These are phyloP conservation scores for Leccinum subgranulosum DNA, from an alignment of 768 basidiomycete genomes.

Conservation along the genomic window DNA sequence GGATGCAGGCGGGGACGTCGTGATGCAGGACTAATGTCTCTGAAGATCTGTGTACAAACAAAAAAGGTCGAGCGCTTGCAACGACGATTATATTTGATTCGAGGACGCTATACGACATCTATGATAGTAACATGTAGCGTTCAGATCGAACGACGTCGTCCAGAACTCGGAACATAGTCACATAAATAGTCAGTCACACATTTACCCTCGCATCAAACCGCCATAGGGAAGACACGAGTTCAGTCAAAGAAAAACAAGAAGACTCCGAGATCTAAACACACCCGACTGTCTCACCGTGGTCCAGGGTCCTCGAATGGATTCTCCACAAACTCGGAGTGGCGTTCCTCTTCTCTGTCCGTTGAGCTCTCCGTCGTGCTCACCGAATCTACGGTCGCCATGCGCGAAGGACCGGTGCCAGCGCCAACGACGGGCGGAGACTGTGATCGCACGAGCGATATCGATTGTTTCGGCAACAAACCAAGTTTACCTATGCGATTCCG, in stretches of 20 bases:
- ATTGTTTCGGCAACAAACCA: constrained; percentile 70
- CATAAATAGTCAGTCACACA: background rate
- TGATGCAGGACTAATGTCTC: constrained; percentile 23
- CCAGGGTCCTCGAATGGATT: constrained; percentile 64
- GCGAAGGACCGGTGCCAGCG: background rate
- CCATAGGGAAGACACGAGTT: too few species aligned
- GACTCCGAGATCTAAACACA: background rate
- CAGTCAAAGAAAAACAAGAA: background rate
- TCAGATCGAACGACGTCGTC: background rate
- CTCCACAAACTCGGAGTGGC: constrained; percentile 64
- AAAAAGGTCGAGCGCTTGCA: background rate
- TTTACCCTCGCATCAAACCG: too few species aligned
- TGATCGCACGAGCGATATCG: constrained; percentile 52
- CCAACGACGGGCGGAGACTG: constrained; percentile 27
- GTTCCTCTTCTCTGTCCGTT: constrained; percentile 45
- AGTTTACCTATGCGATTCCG: constrained; percentile 47
- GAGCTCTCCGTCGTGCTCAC: constrained; percentile 22
- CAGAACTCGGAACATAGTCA: background rate
- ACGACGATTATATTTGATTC: background rate
- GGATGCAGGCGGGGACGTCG: constrained; percentile 17
- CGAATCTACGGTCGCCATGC: constrained; percentile 6
- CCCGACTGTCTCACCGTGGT: background rate
- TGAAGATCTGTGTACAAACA: background rate
- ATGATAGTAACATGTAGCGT: background rate
- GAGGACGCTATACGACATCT: background rate